Evolutionary conservation across 306 rosid genomes (phyloP).

Genomic region (Quillaja saponaria): DNA sequence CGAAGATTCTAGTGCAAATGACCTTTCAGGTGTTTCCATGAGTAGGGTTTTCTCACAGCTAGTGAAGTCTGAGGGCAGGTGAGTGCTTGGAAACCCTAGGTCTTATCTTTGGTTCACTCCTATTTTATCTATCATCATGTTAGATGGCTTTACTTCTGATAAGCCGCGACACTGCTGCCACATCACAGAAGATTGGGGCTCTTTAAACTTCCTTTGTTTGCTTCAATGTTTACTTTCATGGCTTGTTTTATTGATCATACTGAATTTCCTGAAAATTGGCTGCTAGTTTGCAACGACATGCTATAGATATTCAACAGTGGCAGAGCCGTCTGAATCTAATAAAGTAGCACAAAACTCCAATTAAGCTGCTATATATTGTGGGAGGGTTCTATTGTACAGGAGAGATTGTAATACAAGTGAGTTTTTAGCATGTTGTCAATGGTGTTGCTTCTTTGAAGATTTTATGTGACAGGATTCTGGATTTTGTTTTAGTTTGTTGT

Average conservation of each 20-base stretch:
- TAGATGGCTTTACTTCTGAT: conserved; percentile 28
- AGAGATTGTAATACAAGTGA: conserved; percentile 30
- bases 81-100: conserved; percentile 26
- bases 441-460: conserved; percentile 17
- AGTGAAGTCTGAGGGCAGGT: conserved; percentile 86
- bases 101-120: conserved; percentile 14
- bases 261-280: conserved; percentile 14
- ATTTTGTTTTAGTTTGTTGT: background rate
- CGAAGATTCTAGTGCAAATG: conserved; percentile 52
- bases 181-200: conserved; percentile 20
- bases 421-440: conserved; percentile 23
- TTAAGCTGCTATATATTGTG: conserved; percentile 24
- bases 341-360: conserved; percentile 22
- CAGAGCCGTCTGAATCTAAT: conserved; percentile 4
- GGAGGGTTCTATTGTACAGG: conserved; percentile 30
- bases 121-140: conserved; percentile 24
- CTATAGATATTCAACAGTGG: conserved; percentile 9
- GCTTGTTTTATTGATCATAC: conserved; percentile 18
- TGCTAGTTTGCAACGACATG: conserved; percentile 10
- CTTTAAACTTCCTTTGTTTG: conserved; percentile 32
- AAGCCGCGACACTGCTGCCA: conserved; percentile 10
- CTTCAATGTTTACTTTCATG: background rate
- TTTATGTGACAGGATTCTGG: background rate
- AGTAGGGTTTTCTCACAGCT: conserved; percentile 87
- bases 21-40: conserved; percentile 89